Conservation (phyloP, 202 grass and related monocot genomes). For the Cymbopogon flexuosus region DNA sequence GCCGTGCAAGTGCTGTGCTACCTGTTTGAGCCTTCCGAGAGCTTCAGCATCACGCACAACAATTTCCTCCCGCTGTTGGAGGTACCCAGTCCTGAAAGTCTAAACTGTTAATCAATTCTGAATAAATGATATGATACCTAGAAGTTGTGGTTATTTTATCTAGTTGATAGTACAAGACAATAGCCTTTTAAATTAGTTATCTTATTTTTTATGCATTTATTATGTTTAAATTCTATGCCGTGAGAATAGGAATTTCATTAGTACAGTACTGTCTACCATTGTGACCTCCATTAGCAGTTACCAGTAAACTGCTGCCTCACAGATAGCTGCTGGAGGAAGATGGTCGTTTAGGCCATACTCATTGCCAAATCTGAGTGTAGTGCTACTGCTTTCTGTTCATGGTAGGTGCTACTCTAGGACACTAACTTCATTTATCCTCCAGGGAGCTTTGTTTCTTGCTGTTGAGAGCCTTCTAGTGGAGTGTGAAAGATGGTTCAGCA, state of each 20-base stretch:
- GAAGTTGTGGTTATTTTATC: background rate
- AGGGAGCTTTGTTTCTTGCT: conserved; percentile 75
- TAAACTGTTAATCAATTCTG: background rate
- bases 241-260: background rate
- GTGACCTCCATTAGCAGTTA: background rate
- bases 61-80: conserved; percentile 36
- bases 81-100: background rate
- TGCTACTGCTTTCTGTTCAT: background rate
- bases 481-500: conserved; percentile 60
- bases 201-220: background rate
- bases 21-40: conserved; percentile 23
- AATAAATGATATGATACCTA: background rate
- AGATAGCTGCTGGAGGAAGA: background rate
- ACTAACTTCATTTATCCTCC: background rate
- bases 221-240: background rate
- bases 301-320: background rate
- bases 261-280: background rate
- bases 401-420: background rate
- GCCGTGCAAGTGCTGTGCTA: conserved; percentile 34
- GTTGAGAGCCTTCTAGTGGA: conserved; percentile 61
- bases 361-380: background rate
- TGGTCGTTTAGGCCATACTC: background rate
- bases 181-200: background rate
- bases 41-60: conserved; percentile 4
- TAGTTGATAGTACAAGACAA: background rate